phyloP scores from a whole-genome alignment of 495 filamentous ascomycete species.

The Podospora fimiseda region DNA sequence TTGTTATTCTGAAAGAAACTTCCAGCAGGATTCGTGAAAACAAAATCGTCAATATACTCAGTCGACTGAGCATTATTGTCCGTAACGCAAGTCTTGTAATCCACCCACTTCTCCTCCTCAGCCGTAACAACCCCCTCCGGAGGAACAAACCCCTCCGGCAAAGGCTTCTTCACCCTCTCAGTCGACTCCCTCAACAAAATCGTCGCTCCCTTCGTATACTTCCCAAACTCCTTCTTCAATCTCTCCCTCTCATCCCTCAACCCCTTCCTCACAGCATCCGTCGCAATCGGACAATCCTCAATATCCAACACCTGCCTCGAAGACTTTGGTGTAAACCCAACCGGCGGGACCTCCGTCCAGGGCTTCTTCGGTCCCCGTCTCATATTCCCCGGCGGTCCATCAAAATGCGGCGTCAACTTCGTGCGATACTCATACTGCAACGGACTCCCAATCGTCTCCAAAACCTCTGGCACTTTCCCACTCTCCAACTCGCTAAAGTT shows the following conservation, averaged over 20 bases:
- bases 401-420: slow-evolving; percentile 93
- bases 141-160: slow-evolving; percentile 11
- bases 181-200: slow-evolving; percentile 85
- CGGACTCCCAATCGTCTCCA: slow-evolving; percentile 82
- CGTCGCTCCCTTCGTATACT: slow-evolving; percentile 77
- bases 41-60: slow-evolving; percentile 80
- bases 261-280: slow-evolving; percentile 70
- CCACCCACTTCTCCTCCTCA: slow-evolving; percentile 46
- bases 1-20: slow-evolving; percentile 99
- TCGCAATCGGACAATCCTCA: slow-evolving; percentile 94
- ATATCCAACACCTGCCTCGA: slow-evolving; percentile 73
- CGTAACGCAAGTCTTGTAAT: slow-evolving; percentile 80
- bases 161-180: slow-evolving; percentile 52
- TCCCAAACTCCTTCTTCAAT: slow-evolving; percentile 60
- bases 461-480: slow-evolving; percentile 66
- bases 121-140: slow-evolving; percentile 25
- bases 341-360: slow-evolving; percentile 56
- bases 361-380: slow-evolving; percentile 33
- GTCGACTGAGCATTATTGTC: slow-evolving; percentile 71
- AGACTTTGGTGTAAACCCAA: slow-evolving; percentile 87
- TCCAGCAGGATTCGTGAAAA: slow-evolving; percentile 84
- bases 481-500: slow-evolving; percentile 81
- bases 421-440: slow-evolving; percentile 90
- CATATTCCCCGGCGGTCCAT: slow-evolving; percentile 52
- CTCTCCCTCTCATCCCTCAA: slow-evolving; percentile 66